These are phyloP conservation scores for Pezicula rhizophila DNA, from an alignment of 2,329 filamentous ascomycete genomes.

Conservation along the genomic window DNA sequence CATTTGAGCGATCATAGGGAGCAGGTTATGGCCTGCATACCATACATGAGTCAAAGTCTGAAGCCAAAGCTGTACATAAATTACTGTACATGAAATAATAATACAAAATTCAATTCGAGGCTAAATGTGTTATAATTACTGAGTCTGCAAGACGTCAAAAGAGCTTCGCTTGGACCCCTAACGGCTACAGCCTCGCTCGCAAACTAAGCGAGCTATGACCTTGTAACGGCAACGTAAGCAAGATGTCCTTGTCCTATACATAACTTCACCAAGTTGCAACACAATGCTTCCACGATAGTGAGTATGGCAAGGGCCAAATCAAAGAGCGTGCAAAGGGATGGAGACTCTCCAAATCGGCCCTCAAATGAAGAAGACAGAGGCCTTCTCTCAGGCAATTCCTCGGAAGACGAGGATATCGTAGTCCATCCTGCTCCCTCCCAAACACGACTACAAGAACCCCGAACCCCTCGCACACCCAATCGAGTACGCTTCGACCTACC, in stretches of 20 bases:
- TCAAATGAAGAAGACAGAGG: conserved; percentile 33
- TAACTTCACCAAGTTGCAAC: conserved; percentile 5
- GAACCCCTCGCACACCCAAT: conserved; percentile 27
- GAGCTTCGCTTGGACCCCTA: not conserved
- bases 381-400: conserved; percentile 28
- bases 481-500: conserved; percentile 30
- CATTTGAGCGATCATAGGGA: conserved; percentile 3
- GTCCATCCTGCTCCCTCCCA: conserved; percentile 15
- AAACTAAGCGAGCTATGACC: conserved; percentile 13
- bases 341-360: conserved; percentile 10
- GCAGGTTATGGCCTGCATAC: not conserved
- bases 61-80: not conserved
- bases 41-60: not conserved
- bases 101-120: not conserved
- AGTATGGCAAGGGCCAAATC: conserved; percentile 38
- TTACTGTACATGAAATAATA: not conserved
- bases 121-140: not conserved
- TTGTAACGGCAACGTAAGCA: conserved; percentile 6
- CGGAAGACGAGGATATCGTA: conserved; percentile 24
- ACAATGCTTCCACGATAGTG: conserved; percentile 35
- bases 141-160: not conserved
- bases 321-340: conserved; percentile 23
- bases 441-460: conserved; percentile 7
- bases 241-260: not conserved
- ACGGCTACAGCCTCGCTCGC: not conserved